Conservation (phyloP, 305 asterid species). For the Fraxinus velutina region DNA sequence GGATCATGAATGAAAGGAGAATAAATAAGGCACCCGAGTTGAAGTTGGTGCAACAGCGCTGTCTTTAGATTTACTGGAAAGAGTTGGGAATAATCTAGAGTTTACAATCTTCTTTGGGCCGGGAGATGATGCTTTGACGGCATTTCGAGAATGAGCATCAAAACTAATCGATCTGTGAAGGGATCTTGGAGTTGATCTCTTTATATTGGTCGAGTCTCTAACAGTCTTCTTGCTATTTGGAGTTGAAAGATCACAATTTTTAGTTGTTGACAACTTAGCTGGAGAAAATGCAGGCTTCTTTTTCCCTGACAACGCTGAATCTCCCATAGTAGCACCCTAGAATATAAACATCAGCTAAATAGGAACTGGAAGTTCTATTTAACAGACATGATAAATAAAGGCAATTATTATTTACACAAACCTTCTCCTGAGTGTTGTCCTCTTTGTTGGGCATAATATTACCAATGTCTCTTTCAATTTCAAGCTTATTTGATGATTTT, state of each 20-base stretch:
- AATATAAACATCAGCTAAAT: neutral
- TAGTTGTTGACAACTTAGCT: conserved; percentile 25
- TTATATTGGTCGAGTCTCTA: conserved; percentile 34
- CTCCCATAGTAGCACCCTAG: conserved; percentile 7
- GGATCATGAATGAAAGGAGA: conserved; percentile 4
- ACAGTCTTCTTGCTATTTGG: conserved; percentile 32
- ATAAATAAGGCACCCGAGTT: conserved; percentile 41
- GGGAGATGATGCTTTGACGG: conserved; percentile 39
- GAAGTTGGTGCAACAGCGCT: conserved; percentile 37
- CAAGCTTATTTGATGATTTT: conserved; percentile 22
- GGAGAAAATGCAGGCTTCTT: conserved; percentile 30
- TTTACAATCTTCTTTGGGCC: conserved; percentile 36
- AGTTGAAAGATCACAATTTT: conserved; percentile 28
- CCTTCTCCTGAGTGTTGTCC: conserved; percentile 30
- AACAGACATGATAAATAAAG: neutral
- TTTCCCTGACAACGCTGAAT: conserved; percentile 27
- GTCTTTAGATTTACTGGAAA: conserved; percentile 44
- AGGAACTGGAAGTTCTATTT: neutral
- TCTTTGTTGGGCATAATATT: conserved; percentile 26
- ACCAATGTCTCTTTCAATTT: conserved; percentile 21
- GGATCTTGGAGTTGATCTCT: conserved; percentile 45
- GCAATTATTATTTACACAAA: conserved; percentile 12
- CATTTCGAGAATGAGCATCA: conserved; percentile 30
- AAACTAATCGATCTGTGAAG: conserved; percentile 54
- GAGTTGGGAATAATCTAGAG: conserved; percentile 35